These are phyloP conservation scores for Aquanectria penicillioides DNA, from an alignment of 2,329 filamentous ascomycete genomes.

Conservation along the genomic window DNA sequence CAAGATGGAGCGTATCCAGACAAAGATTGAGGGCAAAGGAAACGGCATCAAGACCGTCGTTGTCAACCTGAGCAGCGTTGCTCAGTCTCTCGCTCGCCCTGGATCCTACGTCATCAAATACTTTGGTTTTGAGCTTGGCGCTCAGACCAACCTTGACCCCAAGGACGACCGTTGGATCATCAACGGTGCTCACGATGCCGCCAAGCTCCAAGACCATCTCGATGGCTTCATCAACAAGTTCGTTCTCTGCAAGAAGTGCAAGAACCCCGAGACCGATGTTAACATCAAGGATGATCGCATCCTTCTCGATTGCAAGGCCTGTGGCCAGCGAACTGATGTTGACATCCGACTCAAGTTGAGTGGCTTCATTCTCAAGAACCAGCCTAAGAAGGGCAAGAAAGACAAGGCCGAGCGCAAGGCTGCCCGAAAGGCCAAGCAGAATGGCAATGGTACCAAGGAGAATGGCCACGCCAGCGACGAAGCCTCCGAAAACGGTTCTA, in stretches of 20 bases:
- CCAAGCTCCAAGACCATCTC: conserved; percentile 96
- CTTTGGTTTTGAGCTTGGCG: conserved; percentile 98
- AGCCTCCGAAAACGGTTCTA: conserved; percentile 60
- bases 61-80: conserved; percentile 95
- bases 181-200: conserved; percentile 95
- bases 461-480: conserved; percentile 68
- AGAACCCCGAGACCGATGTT: conserved; percentile 98
- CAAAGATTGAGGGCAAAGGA: conserved; percentile 99
- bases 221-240: conserved; percentile 99
- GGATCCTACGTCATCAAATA: conserved; percentile 99
- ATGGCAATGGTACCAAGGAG: conserved; percentile 67
- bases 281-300: conserved; percentile 94
- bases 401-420: conserved; percentile 95
- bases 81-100: conserved; percentile 89
- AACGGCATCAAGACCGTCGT: conserved; percentile 99
- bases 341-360: conserved; percentile 95
- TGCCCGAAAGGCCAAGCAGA: conserved; percentile 86
- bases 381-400: conserved; percentile 94
- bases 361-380: conserved; percentile 96
- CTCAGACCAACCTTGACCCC: conserved; percentile 97
- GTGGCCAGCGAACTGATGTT: conserved; percentile 90
- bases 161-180: conserved; percentile 99
- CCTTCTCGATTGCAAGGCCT: conserved; percentile 97
- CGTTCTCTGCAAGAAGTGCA: conserved; percentile 99
- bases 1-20: conserved; percentile 99